Percentiles rank a stretch among this genome's conserved stretches.
These are phyloP conservation scores for Chaetothyriales sp. DNA, from an alignment of 2,329 filamentous ascomycete species.

Conservation along the genomic window DNA sequence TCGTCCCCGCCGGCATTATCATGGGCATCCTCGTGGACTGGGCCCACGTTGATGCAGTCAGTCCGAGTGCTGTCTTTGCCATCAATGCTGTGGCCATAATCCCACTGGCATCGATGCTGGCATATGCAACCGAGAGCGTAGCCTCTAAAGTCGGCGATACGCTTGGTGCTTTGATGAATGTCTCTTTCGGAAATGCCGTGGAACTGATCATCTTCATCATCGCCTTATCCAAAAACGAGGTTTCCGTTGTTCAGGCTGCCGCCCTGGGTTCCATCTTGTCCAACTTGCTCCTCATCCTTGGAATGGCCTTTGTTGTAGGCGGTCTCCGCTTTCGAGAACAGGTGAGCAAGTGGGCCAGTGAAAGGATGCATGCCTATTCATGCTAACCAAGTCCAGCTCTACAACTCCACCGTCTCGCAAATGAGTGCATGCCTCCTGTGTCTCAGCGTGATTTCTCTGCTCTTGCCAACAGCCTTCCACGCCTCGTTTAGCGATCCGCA, in stretches of 20 bases:
- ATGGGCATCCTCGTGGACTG: conserved; percentile 23
- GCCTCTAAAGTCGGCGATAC: conserved; percentile 60
- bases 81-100: conserved; percentile 66
- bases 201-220: conserved; percentile 74
- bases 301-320: conserved; percentile 81
- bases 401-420: conserved; percentile 89
- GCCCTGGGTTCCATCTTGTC: conserved; percentile 79
- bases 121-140: conserved; percentile 62
- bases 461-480: conserved; percentile 84
- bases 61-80: conserved; percentile 53
- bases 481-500: conserved; percentile 58
- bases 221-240: conserved; percentile 66
- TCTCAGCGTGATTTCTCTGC: conserved; percentile 75
- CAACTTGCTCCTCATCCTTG: conserved; percentile 75
- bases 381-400: conserved; percentile 39
- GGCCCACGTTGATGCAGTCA: conserved; percentile 17
- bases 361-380: conserved; percentile 22
- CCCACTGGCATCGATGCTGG: conserved; percentile 57
- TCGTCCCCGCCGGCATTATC: conserved; percentile 30
- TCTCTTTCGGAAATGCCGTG: conserved; percentile 67
- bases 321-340: conserved; percentile 80
- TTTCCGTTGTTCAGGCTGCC: conserved; percentile 82
- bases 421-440: conserved; percentile 91
- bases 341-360: conserved; percentile 27
- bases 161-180: conserved; percentile 58